These are phyloP conservation scores for Eimeria praecox DNA, from an alignment of 169 alveolate species.

Conservation along the genomic window DNA sequence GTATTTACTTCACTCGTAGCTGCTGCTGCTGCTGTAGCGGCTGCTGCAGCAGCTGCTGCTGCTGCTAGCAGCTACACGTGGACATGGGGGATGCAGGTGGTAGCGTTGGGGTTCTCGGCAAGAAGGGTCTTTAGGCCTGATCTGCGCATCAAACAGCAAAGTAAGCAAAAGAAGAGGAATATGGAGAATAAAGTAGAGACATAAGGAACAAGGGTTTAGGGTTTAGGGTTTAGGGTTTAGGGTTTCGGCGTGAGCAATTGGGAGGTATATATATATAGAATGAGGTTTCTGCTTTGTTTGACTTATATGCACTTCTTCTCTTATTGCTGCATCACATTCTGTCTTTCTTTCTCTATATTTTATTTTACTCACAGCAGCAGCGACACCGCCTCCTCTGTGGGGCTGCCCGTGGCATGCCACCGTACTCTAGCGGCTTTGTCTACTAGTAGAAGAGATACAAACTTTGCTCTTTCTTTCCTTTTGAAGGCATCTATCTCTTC, in stretches of 20 bases:
- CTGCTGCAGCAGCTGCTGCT: slow-evolving; percentile 2
- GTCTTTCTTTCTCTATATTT: not conserved
- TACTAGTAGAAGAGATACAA: slow-evolving; percentile 70
- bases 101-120: slow-evolving; percentile 41
- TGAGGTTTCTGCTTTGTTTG: not conserved
- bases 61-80: slow-evolving; percentile 19
- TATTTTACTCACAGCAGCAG: slow-evolving; percentile 72
- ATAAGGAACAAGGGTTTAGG: not conserved
- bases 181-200: not conserved
- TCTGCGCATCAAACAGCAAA: not conserved
- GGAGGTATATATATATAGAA: no score
- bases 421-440: slow-evolving; percentile 72
- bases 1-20: not conserved
- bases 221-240: not conserved
- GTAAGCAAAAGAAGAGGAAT: not conserved
- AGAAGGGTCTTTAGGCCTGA: slow-evolving; percentile 64
- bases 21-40: not conserved
- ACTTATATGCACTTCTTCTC: not conserved
- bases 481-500: slow-evolving; percentile 41
- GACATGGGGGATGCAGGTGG: slow-evolving; percentile 22
- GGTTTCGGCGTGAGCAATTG: not conserved
- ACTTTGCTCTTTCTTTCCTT: slow-evolving; percentile 30
- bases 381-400: slow-evolving; percentile 79
- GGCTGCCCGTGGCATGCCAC: slow-evolving; percentile 80
- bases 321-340: not conserved